A percentile compares a stretch with the other conserved stretches of the same genome.
Evolutionary conservation across 164 flowering plant genomes (phyloP).

Genomic region (Houttuynia cordata): DNA sequence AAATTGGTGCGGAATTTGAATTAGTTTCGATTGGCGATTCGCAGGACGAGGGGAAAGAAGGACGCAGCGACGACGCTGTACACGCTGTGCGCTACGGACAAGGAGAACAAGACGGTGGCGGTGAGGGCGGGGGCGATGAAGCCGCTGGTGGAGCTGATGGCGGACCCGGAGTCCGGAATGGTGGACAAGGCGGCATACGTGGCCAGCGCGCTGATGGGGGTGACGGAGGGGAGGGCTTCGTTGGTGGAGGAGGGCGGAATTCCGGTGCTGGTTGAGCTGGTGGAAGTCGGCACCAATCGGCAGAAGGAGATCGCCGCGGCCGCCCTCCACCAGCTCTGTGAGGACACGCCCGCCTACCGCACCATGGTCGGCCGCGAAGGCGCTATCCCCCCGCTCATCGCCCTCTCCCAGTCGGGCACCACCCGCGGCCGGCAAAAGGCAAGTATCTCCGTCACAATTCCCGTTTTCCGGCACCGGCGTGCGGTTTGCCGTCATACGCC

Average conservation of each 20-base stretch:
- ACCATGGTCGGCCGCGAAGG: constrained; percentile 90
- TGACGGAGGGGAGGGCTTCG: constrained; percentile 41
- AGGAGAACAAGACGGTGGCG: constrained; percentile 66
- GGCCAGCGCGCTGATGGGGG: constrained; percentile 28
- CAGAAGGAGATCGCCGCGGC: constrained; percentile 72
- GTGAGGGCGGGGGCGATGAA: constrained; percentile 60
- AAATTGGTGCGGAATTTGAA: no score
- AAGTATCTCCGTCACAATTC: not conserved
- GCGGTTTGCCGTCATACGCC: constrained; percentile 1
- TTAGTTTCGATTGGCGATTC: not conserved
- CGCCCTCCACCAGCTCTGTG: constrained; percentile 59
- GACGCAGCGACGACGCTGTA: constrained; percentile 80
- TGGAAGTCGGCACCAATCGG: constrained; percentile 70
- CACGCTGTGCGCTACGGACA: constrained; percentile 42
- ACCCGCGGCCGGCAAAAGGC: constrained; percentile 76
- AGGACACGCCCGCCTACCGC: constrained; percentile 39
- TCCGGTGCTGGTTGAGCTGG: constrained; percentile 77
- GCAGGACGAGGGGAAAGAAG: constrained; percentile 51
- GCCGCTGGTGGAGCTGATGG: constrained; percentile 73
- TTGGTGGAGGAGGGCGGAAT: constrained; percentile 83
- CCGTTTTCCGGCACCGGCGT: constrained; percentile 1
- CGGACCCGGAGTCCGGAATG: constrained; percentile 70
- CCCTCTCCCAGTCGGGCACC: constrained; percentile 71
- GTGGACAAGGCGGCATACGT: constrained; percentile 83
- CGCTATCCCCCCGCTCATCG: constrained; percentile 75